Evolutionary conservation across 768 basidiomycete genomes (phyloP).

Genomic region (Russula dissimulans): DNA sequence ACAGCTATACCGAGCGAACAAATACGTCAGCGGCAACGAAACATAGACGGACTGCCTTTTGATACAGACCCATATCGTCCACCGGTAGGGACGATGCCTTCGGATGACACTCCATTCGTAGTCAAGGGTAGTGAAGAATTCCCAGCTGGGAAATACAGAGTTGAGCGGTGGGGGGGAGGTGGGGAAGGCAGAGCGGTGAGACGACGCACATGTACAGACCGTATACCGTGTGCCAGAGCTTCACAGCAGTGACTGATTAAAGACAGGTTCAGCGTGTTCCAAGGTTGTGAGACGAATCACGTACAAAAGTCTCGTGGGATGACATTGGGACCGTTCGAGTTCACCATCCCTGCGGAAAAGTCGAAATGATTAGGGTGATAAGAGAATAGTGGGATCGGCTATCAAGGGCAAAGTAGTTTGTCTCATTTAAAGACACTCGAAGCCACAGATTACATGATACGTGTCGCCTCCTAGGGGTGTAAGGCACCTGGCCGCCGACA

Average conservation of each 20-base stretch:
- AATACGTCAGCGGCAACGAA: neutral
- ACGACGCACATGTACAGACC: conserved; percentile 3
- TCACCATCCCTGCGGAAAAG: neutral
- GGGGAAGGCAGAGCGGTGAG: too few relatives aligned
- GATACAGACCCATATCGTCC: conserved; percentile 6
- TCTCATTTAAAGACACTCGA: too few relatives aligned
- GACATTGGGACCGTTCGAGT: neutral
- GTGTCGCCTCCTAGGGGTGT: too few relatives aligned
- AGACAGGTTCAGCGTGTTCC: neutral
- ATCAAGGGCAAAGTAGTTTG: too few relatives aligned
- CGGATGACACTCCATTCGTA: too few relatives aligned
- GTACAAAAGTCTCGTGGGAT: neutral
- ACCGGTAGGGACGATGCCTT: neutral
- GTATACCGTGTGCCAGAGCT: neutral
- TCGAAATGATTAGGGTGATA: neutral
- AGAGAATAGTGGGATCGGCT: too few relatives aligned
- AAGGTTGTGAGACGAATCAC: neutral
- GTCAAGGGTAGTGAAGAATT: too few relatives aligned
- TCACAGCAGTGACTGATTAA: neutral
- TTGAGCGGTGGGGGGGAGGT: neutral
- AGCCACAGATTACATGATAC: too few relatives aligned
- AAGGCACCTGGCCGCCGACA: too few relatives aligned
- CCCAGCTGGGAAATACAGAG: neutral
- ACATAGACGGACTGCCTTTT: neutral
- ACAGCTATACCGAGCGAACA: neutral